A percentile compares a stretch with the other conserved stretches of the same genome.
phyloP scores from a whole-genome alignment of 768 basidiomycete species.

The Amylocystis lapponica region DNA sequence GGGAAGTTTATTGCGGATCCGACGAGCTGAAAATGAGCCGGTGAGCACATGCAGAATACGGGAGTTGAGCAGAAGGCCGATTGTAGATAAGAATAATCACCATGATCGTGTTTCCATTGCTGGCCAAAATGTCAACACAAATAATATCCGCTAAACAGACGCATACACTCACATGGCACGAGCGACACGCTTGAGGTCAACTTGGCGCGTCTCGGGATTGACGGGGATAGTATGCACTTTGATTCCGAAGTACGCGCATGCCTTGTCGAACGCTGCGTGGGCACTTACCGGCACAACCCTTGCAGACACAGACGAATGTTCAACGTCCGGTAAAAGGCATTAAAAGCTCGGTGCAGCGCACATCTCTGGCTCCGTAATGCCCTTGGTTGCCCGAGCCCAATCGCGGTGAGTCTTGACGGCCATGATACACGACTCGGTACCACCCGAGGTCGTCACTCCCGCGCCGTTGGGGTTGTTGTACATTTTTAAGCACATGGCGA shows the following conservation, averaged over 20 bases:
- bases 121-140: conserved; percentile 23
- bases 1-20: conserved; percentile 86
- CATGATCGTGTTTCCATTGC: conserved; percentile 88
- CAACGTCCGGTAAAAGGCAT: too few species aligned
- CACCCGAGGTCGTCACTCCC: conserved; percentile 91
- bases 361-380: conserved; percentile 93
- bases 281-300: conserved; percentile 83
- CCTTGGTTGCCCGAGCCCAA: conserved; percentile 82
- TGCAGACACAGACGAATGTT: not conserved
- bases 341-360: conserved; percentile 29
- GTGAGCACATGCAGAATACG: conserved; percentile 2
- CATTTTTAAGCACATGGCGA: conserved; percentile 79
- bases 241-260: conserved; percentile 79
- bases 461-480: conserved; percentile 84
- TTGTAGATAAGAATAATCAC: conserved; percentile 38
- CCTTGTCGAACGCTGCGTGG: conserved; percentile 96
- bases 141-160: conserved; percentile 1
- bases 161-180: conserved; percentile 73
- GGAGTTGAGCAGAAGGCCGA: not conserved
- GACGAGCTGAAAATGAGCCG: conserved; percentile 48
- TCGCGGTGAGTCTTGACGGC: conserved; percentile 91
- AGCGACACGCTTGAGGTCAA: conserved; percentile 67
- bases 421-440: conserved; percentile 96
- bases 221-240: conserved; percentile 88
- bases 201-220: conserved; percentile 68